Evolutionary conservation across 169 alveolate genomes (phyloP).

Genomic region (Plasmodium fragile): DNA sequence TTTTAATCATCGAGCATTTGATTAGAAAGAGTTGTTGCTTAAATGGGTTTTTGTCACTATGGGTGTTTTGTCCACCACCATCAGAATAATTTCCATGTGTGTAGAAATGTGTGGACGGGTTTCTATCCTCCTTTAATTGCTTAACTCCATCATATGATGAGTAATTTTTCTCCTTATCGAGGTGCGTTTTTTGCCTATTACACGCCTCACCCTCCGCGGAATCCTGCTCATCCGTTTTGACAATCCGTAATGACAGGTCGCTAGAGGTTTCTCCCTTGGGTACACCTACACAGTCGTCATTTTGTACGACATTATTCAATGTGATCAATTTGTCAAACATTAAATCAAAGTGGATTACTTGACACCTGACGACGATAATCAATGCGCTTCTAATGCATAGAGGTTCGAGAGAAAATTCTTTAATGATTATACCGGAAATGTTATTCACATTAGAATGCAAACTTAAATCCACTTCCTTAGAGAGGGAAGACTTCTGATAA

Average conservation of each 20-base stretch:
- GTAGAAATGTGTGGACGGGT: neutral
- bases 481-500: conserved; percentile 86
- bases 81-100: neutral
- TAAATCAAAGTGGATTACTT: conserved; percentile 19
- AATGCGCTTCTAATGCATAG: conserved; percentile 34
- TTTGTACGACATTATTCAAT: neutral
- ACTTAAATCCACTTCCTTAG: conserved; percentile 80
- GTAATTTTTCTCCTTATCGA: neutral
- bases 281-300: neutral
- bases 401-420: conserved; percentile 62
- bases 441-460: conserved; percentile 85
- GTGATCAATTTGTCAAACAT: conserved; percentile 16
- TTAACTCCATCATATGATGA: neutral
- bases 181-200: neutral
- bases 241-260: neutral
- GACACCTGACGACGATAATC: conserved; percentile 56
- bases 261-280: neutral
- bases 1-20: conserved; percentile 72
- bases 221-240: neutral
- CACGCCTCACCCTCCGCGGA: neutral
- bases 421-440: conserved; percentile 55
- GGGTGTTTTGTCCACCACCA: neutral
- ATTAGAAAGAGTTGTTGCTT: conserved; percentile 55
- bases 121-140: neutral
- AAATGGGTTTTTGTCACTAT: neutral